These are phyloP conservation scores for Solanum rostratum DNA, from an alignment of 257 asterid species.

Conservation along the genomic window DNA sequence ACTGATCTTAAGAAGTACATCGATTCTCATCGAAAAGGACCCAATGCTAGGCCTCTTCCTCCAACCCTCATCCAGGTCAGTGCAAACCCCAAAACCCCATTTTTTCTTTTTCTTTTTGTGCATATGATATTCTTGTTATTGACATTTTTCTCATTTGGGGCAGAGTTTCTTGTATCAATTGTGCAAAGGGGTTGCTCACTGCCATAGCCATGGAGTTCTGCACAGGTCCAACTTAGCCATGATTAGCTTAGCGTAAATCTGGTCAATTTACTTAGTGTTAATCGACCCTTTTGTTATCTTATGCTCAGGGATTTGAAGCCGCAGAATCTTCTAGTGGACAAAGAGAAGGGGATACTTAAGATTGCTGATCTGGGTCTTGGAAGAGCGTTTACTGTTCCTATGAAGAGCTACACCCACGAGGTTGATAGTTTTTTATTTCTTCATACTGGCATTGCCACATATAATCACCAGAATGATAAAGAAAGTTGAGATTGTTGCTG, in stretches of 20 bases:
- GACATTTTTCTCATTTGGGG: neutral
- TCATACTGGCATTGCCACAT: neutral
- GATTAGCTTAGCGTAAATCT: neutral
- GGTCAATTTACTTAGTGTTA: neutral
- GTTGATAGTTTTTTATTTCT: conserved; percentile 8
- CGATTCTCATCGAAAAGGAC: conserved; percentile 77
- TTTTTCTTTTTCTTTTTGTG: neutral
- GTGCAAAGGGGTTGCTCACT: conserved; percentile 86
- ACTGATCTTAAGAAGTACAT: conserved; percentile 84
- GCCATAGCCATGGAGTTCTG: conserved; percentile 94
- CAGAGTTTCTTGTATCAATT: conserved; percentile 71
- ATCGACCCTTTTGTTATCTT: neutral
- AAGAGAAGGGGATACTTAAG: conserved; percentile 82
- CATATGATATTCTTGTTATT: neutral
- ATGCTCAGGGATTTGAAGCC: conserved; percentile 65
- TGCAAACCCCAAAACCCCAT: neutral
- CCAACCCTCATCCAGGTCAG: conserved; percentile 35
- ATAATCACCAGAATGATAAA: neutral
- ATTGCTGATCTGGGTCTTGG: conserved; percentile 98
- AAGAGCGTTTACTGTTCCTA: conserved; percentile 87
- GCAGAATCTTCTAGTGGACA: conserved; percentile 78
- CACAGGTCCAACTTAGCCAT: conserved; percentile 27
- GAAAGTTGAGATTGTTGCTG: neutral
- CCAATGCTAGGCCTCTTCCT: conserved; percentile 60
- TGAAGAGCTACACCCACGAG: conserved; percentile 96